Base-by-base conservation (phyloP, 2,329 filamentous ascomycete genomes). In the Graphilbum ipis-grandicollis region DNA sequence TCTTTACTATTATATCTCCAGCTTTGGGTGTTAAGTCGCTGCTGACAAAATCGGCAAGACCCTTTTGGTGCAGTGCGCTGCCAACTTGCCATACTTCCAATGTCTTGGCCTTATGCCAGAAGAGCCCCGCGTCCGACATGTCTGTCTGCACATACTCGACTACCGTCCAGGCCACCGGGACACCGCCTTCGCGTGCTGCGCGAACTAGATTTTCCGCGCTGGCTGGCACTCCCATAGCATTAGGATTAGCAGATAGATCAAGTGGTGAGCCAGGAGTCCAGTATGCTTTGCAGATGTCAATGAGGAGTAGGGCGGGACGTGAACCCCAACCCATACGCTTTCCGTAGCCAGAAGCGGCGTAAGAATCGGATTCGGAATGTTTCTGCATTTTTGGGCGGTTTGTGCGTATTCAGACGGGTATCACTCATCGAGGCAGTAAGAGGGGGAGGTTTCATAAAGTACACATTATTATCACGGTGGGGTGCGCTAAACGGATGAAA, bases 271-370 rank as follows among this genome's bases (percentile, higher is more conserved):
- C 55, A 17, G 52, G 46, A 5, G 52, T 55, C 57, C 58, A 65
- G 47, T 65, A 64, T 9, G 59, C 60, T 34, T 55, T 59, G 48
- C 60, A 65, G 30, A 64, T 58, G 45, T 65, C 61, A 47, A 65
- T 56, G 18, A 65, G 46, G 34, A 66, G 46, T 5, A 65, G 51
- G 13, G 56, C 62, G 5, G 60, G 59, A 13, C 48, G 51, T 18
- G 38, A 38, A 31, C 60, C 60, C 60, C 60, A 65, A 41, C 59
- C 59, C 49, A 64, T 61, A 25, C 52, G 55, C 29, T 53, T 49
- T 34, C 53, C 53, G 43, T 56, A 62, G 41, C 58, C 59, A 28
- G 56, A 52, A 3, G 42, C 39, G 8, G 47, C 43, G 29, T 54
- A 53, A 5, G 51, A 52, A 4, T 32, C 37, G 5, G 42, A 30